Evolutionary conservation across 2,329 filamentous ascomycete species (phyloP).

Genomic region (Microcyclosporella mali): DNA sequence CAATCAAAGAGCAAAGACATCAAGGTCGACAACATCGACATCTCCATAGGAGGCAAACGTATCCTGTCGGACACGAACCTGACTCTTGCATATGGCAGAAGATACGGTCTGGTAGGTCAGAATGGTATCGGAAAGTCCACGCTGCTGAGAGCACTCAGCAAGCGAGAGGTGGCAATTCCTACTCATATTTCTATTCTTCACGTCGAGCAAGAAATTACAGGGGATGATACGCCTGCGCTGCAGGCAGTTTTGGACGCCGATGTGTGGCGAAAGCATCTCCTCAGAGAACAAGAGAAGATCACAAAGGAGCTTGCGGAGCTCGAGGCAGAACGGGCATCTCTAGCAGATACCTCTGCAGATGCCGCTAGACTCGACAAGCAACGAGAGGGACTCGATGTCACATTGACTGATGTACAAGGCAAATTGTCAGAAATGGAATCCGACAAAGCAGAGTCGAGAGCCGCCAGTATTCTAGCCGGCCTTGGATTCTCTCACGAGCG

Average conservation of each 20-base stretch:
- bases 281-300: constrained; percentile 86
- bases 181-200: constrained; percentile 98
- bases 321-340: constrained; percentile 66
- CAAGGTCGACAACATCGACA: constrained; percentile 93
- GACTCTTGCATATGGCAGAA: constrained; percentile 82
- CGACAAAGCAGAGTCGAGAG: constrained; percentile 92
- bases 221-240: constrained; percentile 89
- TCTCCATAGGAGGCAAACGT: constrained; percentile 80
- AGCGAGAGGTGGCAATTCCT: constrained; percentile 88
- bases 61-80: constrained; percentile 88
- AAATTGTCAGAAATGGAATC: constrained; percentile 99
- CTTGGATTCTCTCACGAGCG: constrained; percentile 91
- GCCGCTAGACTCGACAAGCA: constrained; percentile 78
- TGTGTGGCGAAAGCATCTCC: constrained; percentile 93
- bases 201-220: constrained; percentile 96
- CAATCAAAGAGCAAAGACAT: constrained; percentile 89
- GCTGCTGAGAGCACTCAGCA: constrained; percentile 82
- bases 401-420: constrained; percentile 80
- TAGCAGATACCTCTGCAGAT: constrained; percentile 90
- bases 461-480: constrained; percentile 92
- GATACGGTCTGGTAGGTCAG: constrained; percentile 96
- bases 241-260: constrained; percentile 96
- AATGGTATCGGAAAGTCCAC: constrained; percentile 92
- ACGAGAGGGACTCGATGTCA: constrained; percentile 82
- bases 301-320: constrained; percentile 66